These are phyloP conservation scores for Leccinum subrobustum DNA, from an alignment of 1,284 basidiomycete species.

Conservation along the genomic window DNA sequence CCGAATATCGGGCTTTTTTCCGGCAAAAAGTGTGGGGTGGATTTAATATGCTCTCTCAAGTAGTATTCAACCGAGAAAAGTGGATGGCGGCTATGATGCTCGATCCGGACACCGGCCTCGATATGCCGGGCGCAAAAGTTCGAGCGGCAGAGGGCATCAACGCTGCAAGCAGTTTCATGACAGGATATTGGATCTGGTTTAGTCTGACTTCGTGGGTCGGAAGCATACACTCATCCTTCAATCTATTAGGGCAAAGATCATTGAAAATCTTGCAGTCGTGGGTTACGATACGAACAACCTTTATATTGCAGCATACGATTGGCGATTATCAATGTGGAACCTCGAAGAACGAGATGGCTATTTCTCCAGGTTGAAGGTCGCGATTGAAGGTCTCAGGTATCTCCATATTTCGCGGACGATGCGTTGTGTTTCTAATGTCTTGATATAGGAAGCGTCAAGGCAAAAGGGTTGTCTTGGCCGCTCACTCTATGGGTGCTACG, in stretches of 20 bases:
- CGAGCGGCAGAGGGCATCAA: constrained; percentile 91
- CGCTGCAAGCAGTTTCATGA: constrained; percentile 88
- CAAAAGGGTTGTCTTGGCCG: constrained; percentile 84
- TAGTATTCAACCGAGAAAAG: constrained; percentile 79
- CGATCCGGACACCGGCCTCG: constrained; percentile 89
- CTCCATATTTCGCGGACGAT: constrained; percentile 16
- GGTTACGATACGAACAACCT: constrained; percentile 92
- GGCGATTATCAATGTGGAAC: constrained; percentile 90
- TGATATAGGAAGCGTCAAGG: constrained; percentile 58
- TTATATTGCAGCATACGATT: constrained; percentile 86
- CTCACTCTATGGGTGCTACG: constrained; percentile 89
- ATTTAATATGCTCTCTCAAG: constrained; percentile 82
- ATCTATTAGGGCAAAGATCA: constrained; percentile 75
- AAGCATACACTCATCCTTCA: constrained; percentile 1
- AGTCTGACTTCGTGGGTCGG: neutral
- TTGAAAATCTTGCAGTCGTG: constrained; percentile 90
- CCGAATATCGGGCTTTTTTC: constrained; percentile 78
- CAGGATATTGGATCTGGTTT: constrained; percentile 95
- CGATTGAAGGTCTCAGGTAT: constrained; percentile 83
- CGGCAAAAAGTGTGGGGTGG: constrained; percentile 88
- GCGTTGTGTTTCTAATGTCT: neutral
- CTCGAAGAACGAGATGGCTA: constrained; percentile 91
- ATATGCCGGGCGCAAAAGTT: constrained; percentile 87
- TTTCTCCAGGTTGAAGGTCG: constrained; percentile 84
- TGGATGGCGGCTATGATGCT: constrained; percentile 93